Evolutionary conservation across 352 stramenopile species (phyloP).

Genomic region (Saprolegnia parasitica): DNA sequence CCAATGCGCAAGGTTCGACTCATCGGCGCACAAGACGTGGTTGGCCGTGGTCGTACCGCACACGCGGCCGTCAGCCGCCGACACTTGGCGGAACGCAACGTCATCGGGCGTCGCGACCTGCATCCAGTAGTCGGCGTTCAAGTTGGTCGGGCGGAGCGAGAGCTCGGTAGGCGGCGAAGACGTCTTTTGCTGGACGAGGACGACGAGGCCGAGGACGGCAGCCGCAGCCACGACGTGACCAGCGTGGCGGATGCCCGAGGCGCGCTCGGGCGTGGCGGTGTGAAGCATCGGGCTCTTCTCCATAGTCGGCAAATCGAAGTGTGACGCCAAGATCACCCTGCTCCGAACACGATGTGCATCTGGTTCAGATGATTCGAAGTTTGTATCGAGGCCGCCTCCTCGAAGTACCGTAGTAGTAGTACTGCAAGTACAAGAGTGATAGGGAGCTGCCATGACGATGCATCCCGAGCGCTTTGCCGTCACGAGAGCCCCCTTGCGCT

Average conservation of each 20-base stretch:
- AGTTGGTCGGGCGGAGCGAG: background rate
- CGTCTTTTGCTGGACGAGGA: constrained; percentile 4
- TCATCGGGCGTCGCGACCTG: background rate
- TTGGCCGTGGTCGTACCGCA: background rate
- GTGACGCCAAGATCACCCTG: background rate
- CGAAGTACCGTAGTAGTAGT: background rate
- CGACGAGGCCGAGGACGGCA: background rate
- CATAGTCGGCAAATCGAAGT: constrained; percentile 14
- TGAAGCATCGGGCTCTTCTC: constrained; percentile 1
- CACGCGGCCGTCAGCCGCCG: background rate
- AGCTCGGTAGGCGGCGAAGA: background rate
- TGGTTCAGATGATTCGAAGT: background rate
- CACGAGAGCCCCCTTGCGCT: no score
- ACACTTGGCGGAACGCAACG: background rate
- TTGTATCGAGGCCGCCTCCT: background rate
- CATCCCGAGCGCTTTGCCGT: no score
- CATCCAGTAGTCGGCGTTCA: constrained; percentile 4
- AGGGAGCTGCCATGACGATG: no score
- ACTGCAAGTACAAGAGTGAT: background rate
- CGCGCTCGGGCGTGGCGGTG: background rate
- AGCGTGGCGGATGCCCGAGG: background rate
- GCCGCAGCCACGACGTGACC: background rate
- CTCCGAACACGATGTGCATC: background rate
- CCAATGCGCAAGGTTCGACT: background rate
- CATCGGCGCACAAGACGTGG: background rate